phyloP scores from a whole-genome alignment of 1,139 yeast genomes.

The Geotrichum carabidarum region DNA sequence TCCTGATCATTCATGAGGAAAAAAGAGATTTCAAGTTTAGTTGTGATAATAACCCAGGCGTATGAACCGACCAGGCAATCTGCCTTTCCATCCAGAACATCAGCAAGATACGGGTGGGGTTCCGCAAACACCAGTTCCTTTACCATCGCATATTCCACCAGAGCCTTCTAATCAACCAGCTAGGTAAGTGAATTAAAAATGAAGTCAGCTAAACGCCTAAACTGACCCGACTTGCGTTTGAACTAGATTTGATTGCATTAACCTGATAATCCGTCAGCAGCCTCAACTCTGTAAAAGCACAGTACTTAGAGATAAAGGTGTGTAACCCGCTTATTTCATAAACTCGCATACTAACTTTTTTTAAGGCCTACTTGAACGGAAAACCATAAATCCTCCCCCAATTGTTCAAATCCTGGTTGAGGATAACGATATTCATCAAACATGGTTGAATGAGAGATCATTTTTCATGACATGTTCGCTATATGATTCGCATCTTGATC shows the following conservation, averaged over 20 bases:
- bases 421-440: conserved; percentile 21
- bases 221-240: background rate
- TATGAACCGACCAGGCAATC: conserved; percentile 17
- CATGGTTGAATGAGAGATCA: conserved; percentile 25
- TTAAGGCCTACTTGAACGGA: conserved; percentile 23
- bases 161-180: background rate
- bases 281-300: conserved; percentile 19
- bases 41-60: conserved; percentile 3
- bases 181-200: conserved; percentile 4
- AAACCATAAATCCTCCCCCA: conserved; percentile 27
- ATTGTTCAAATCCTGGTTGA: conserved; percentile 24
- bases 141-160: conserved; percentile 7
- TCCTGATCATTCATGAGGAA: background rate
- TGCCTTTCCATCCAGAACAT: conserved; percentile 12
- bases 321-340: background rate
- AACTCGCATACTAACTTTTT: background rate
- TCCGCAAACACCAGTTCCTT: conserved; percentile 8
- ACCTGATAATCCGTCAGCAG: conserved; percentile 19
- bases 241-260: conserved; percentile 2
- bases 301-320: conserved; percentile 18
- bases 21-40: background rate
- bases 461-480: conserved; percentile 25
- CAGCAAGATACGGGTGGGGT: conserved; percentile 15
- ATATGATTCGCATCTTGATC: conserved; percentile 19
- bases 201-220: background rate